Percentiles rank a stretch among this genome's conserved stretches.
phyloP scores from a whole-genome alignment of 129 eudicot species.

The Smallanthus sonchifolius region DNA sequence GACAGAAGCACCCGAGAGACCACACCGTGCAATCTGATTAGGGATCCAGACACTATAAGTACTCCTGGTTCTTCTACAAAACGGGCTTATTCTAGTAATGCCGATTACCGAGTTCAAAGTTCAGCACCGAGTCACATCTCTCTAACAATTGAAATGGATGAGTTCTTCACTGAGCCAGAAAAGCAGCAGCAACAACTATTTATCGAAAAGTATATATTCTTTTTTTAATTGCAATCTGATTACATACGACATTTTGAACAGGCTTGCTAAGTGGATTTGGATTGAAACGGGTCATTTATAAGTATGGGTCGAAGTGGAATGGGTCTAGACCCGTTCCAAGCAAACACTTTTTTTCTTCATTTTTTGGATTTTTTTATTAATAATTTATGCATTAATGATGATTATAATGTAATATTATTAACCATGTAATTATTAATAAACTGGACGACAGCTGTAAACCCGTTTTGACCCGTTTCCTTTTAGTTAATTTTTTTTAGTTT shows the following conservation, averaged over 20 bases:
- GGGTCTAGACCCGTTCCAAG: neutral
- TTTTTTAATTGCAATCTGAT: neutral
- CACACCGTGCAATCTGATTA: conserved; percentile 59
- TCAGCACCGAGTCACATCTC: conserved; percentile 36
- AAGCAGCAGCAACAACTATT: conserved; percentile 50
- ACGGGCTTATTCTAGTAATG: conserved; percentile 22
- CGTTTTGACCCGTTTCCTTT: neutral
- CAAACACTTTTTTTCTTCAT: neutral
- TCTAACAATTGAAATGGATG: conserved; percentile 43
- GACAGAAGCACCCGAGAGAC: conserved; percentile 53
- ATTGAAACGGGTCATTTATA: neutral
- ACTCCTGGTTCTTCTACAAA: conserved; percentile 49
- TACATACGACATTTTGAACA: neutral
- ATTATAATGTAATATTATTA: neutral
- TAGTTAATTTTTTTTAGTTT: neutral
- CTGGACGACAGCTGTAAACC: neutral
- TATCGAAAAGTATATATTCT: conserved; percentile 40
- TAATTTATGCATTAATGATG: neutral
- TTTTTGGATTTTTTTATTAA: neutral
- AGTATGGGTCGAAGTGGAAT: neutral
- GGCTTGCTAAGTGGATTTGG: neutral
- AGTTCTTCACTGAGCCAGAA: conserved; percentile 44
- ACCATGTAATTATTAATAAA: too few species aligned
- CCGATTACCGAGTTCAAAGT: conserved; percentile 26
- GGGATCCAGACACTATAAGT: conserved; percentile 38